These are phyloP conservation scores for Catunica adiposa DNA, from an alignment of 2,329 filamentous ascomycete genomes.

Conservation along the genomic window DNA sequence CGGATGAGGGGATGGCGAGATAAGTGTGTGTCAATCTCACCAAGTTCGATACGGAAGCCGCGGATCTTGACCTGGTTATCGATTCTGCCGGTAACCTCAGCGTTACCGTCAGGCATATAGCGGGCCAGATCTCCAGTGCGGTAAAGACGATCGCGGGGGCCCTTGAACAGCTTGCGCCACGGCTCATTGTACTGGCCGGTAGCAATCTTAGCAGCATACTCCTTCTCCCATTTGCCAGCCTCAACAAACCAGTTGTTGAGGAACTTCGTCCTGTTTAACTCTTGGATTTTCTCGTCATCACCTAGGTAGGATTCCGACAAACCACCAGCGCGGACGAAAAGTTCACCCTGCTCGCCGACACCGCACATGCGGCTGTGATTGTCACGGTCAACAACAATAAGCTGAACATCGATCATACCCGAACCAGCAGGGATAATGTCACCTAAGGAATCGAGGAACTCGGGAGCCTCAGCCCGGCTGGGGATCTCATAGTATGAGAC, in stretches of 20 bases:
- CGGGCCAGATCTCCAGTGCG: slow-evolving; percentile 72
- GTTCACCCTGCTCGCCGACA: slow-evolving; percentile 69
- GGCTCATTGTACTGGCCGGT: slow-evolving; percentile 31
- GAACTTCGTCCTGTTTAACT: slow-evolving; percentile 59
- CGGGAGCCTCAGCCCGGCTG: slow-evolving; percentile 44
- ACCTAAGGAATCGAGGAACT: slow-evolving; percentile 26
- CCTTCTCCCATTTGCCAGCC: slow-evolving; percentile 37
- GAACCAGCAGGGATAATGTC: slow-evolving; percentile 70
- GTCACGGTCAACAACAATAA: slow-evolving; percentile 64
- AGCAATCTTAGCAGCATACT: slow-evolving; percentile 19
- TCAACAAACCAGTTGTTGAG: slow-evolving; percentile 76
- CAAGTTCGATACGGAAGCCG: slow-evolving; percentile 86
- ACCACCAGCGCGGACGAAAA: slow-evolving; percentile 67
- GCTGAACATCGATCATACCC: slow-evolving; percentile 79
- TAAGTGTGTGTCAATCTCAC: slow-evolving; percentile 78
- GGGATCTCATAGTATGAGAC: slow-evolving; percentile 67
- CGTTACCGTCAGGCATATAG: slow-evolving; percentile 53
- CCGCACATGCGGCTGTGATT: slow-evolving; percentile 52
- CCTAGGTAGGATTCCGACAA: slow-evolving; percentile 67
- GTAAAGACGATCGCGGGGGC: slow-evolving; percentile 74
- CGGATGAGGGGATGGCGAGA: slow-evolving; percentile 57
- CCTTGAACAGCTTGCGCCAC: slow-evolving; percentile 65
- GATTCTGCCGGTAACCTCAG: slow-evolving; percentile 62
- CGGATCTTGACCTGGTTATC: slow-evolving; percentile 93
- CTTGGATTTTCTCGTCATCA: slow-evolving; percentile 35